A percentile compares a stretch with the other conserved stretches of the same genome.
These are phyloP conservation scores for Alternaria novae-zelandiae DNA, from an alignment of 2,329 filamentous ascomycete genomes.

Conservation along the genomic window DNA sequence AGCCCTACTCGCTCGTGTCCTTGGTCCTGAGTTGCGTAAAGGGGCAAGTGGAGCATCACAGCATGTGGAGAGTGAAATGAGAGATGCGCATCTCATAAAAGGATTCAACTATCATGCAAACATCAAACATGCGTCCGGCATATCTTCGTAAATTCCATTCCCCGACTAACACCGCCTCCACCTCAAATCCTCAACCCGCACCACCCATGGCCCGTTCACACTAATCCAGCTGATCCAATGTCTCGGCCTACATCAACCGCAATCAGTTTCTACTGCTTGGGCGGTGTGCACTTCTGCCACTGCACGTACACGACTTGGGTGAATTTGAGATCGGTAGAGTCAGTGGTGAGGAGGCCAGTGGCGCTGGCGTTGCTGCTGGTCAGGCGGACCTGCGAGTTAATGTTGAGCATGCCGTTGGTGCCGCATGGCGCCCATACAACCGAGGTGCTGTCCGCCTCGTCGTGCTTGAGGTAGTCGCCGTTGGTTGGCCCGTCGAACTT, in stretches of 20 bases:
- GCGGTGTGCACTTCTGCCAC: slow-evolving; percentile 51
- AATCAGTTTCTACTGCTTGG: slow-evolving; percentile 17
- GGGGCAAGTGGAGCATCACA: not conserved
- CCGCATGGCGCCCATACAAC: slow-evolving; percentile 62
- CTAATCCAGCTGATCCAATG: slow-evolving; percentile 14
- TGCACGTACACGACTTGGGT: slow-evolving; percentile 52
- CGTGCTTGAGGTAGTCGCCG: slow-evolving; percentile 50
- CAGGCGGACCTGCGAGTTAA: slow-evolving; percentile 60
- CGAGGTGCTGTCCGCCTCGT: slow-evolving; percentile 53
- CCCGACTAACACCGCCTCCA: slow-evolving; percentile 14
- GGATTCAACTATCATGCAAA: slow-evolving; percentile 7
- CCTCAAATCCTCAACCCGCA: slow-evolving; percentile 1
- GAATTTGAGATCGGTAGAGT: slow-evolving; percentile 59
- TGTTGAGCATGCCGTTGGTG: slow-evolving; percentile 57
- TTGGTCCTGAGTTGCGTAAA: not conserved
- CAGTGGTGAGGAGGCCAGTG: slow-evolving; percentile 54
- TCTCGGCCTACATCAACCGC: slow-evolving; percentile 13
- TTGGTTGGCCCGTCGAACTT: slow-evolving; percentile 49
- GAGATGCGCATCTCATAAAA: slow-evolving; percentile 19
- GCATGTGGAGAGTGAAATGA: not conserved
- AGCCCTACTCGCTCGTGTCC: not conserved
- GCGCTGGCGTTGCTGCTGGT: slow-evolving; percentile 38
- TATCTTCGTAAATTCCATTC: not conserved
- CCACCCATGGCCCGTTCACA: slow-evolving; percentile 8
- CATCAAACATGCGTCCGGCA: slow-evolving; percentile 3